Evolutionary conservation across 148 eudicot genomes (phyloP).

Genomic region (Fagopyrum esculentum): DNA sequence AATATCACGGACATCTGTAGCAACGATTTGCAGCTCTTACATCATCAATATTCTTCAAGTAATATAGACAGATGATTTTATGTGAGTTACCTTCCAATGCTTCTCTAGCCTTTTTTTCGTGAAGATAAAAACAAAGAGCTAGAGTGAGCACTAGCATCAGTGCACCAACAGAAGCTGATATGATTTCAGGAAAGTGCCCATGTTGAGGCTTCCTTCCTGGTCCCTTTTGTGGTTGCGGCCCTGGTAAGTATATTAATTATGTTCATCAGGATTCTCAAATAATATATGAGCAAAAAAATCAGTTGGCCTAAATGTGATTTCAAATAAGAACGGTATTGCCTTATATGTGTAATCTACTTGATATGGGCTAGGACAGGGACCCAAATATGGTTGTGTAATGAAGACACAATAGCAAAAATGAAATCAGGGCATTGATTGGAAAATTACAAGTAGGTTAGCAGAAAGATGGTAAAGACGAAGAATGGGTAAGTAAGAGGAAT

Average conservation of each 20-base stretch:
- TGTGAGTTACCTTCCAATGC: neutral
- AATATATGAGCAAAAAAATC: neutral
- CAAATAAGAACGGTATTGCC: neutral
- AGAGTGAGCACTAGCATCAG: neutral
- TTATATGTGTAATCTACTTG: neutral
- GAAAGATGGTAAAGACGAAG: neutral
- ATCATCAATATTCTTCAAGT: neutral
- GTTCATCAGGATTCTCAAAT: too few relatives aligned
- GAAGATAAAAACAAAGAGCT: neutral
- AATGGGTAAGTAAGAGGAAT: neutral
- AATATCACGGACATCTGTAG: slow-evolving; percentile 10
- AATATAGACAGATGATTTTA: neutral
- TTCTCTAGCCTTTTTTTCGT: neutral
- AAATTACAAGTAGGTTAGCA: neutral
- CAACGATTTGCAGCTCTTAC: neutral
- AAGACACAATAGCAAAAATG: neutral
- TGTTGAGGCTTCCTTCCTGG: neutral
- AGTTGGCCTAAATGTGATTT: neutral
- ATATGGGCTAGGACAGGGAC: neutral
- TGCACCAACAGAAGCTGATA: neutral
- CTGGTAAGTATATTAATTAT: neutral
- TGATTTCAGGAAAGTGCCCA: neutral
- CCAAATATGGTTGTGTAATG: neutral
- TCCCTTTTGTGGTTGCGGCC: neutral
- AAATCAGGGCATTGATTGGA: too few relatives aligned